Evolutionary conservation across 2,329 filamentous ascomycete genomes (phyloP).

Genomic region (Fusarium drepaniforme): DNA sequence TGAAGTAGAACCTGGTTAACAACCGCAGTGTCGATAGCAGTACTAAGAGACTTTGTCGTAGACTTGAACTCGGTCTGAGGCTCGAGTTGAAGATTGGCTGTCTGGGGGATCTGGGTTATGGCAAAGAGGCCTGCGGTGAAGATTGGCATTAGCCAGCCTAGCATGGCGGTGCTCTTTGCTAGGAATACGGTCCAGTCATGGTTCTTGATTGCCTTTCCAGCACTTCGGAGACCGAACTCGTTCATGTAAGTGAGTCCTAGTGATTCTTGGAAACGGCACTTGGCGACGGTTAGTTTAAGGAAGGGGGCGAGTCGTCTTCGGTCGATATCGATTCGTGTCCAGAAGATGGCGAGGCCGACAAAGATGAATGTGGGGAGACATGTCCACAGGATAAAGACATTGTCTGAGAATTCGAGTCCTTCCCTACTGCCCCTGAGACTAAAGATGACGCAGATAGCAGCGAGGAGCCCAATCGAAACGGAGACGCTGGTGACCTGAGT

Average conservation of each 20-base stretch:
- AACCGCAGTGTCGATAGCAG: constrained; percentile 24
- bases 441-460: constrained; percentile 38
- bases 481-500: constrained; percentile 28
- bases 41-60: constrained; percentile 30
- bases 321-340: constrained; percentile 44
- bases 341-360: constrained; percentile 31
- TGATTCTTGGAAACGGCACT: constrained; percentile 40
- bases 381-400: constrained; percentile 42
- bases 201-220: constrained; percentile 39
- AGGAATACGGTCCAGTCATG: constrained; percentile 46
- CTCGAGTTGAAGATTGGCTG: constrained; percentile 35
- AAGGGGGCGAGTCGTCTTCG: constrained; percentile 43
- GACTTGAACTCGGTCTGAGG: constrained; percentile 38
- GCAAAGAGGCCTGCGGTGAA: constrained; percentile 46
- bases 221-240: constrained; percentile 42
- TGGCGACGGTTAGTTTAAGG: constrained; percentile 36
- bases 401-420: constrained; percentile 35
- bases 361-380: constrained; percentile 44
- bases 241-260: constrained; percentile 46
- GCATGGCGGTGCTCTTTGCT: constrained; percentile 40
- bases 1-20: constrained; percentile 36
- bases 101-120: constrained; percentile 33
- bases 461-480: constrained; percentile 31
- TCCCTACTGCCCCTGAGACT: constrained; percentile 30
- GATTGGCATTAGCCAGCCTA: constrained; percentile 47